Conservation (phyloP, 352 stramenopile species). For the Globisporangium orthogonon region DNA sequence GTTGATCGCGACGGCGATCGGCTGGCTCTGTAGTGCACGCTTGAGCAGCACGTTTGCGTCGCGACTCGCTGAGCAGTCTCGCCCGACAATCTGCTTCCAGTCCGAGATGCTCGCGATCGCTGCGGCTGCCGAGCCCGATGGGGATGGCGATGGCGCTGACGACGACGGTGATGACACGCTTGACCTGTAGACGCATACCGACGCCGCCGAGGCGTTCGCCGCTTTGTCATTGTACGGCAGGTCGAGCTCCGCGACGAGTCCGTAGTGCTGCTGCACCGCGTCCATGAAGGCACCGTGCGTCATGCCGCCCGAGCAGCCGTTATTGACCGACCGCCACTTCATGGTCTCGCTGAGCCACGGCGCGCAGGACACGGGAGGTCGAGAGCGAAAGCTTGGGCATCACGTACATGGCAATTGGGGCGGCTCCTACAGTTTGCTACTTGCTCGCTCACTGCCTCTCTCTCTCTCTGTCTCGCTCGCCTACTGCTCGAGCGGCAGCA, state of each 20-base stretch:
- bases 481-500: conserved; percentile 7
- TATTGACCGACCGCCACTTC: conserved; percentile 70
- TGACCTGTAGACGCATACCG: conserved; percentile 10
- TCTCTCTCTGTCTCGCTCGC: no score
- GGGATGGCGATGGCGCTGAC: no score
- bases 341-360: conserved; percentile 56
- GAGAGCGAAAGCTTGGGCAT: no score
- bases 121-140: no score
- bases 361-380: no score
- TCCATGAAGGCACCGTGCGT: conserved; percentile 78
- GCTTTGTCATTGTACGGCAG: conserved; percentile 51
- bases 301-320: conserved; percentile 77
- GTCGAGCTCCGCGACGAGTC: conserved; percentile 56
- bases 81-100: conserved; percentile 57
- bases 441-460: no score
- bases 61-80: conserved; percentile 48
- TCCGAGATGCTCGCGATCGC: conserved; percentile 49
- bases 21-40: conserved; percentile 51
- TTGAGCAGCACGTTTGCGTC: conserved; percentile 49
- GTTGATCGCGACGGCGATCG: conserved; percentile 73
- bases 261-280: conserved; percentile 45
- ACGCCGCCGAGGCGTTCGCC: conserved; percentile 4
- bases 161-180: conserved; percentile 11
- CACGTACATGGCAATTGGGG: no score
- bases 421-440: not conserved